Evolutionary conservation across 306 rosid genomes (phyloP), one percentile per base, ranked within the genome.

Genomic region (Vicia sativa): DNA sequence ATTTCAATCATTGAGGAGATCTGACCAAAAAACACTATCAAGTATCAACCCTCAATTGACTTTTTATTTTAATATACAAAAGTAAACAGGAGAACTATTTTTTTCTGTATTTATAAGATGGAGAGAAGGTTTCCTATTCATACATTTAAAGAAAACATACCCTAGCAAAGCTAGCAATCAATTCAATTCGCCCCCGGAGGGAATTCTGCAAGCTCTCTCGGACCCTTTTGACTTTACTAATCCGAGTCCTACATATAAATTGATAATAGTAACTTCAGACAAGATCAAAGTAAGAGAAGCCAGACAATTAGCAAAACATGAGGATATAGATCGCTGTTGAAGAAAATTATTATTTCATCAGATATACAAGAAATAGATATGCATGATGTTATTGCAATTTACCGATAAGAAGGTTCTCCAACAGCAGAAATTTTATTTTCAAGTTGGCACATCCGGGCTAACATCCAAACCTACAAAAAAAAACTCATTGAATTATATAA

Each of bases 371-470:
- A 13, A 74, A 71, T 61, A 70, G 31, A 69, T 60, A 72, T 34
- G 15, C 52, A 26, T 38, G 21, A 71, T 52, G 53, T 67, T 38
- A 65, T 53, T 68, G 54, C 44, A 48, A 53, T 72, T 85, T 80
- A 93, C 99, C 96, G 84, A 71, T 93, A 93, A 66, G 90, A 85
- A 71, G 96, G 89, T 69, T 93, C 97, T 77, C 99, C 99, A 45
- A 90, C 89, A 13, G 96, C 99, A 55, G 85, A 76, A 66, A 93
- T 93, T 83, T 93, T 90, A 87, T 90, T 90, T 85, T 93, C 92
- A 48, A 93, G 88, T 82, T 93, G 99, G 86, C 90, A 86, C 97
- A 93, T 90, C 67, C 99, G 85, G 83, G 97, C 97, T 77, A 93
- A 77, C 91, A 93, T 88, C 99, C 96, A 93, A 54, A 93, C 90